A percentile compares a stretch with the other conserved stretches of the same genome.
Conservation (phyloP, 305 asterid genomes). For the Fraxinus sp. region DNA sequence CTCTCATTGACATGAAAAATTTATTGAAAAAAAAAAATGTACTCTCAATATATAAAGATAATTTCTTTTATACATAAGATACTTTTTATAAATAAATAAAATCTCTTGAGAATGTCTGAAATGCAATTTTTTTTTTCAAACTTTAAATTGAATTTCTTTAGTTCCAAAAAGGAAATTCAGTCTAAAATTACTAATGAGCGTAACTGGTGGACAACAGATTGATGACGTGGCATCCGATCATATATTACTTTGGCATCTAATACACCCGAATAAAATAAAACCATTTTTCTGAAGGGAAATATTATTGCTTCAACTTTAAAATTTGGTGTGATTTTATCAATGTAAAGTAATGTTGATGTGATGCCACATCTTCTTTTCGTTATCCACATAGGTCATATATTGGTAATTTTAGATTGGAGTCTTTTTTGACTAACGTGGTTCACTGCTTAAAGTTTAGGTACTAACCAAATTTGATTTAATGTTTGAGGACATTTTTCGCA, state of each 20-base stretch:
- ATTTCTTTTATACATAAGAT: neutral
- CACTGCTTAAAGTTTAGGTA: neutral
- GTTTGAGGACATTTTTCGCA: neutral
- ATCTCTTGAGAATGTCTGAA: too few relatives aligned
- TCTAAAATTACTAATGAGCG: neutral
- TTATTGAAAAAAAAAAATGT: neutral
- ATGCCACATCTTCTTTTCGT: neutral
- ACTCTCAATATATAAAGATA: neutral
- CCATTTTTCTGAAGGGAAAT: neutral
- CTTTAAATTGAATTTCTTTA: neutral
- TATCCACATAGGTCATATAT: neutral
- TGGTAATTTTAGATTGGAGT: neutral
- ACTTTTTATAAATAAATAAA: too few relatives aligned
- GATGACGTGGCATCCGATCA: neutral
- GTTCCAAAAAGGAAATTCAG: neutral
- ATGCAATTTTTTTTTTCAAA: neutral
- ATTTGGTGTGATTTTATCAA: neutral
- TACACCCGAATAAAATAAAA: neutral
- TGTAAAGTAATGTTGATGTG: neutral
- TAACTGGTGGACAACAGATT: neutral
- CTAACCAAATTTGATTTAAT: too few relatives aligned
- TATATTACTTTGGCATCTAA: neutral
- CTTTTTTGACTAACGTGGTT: neutral
- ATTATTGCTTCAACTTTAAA: neutral
- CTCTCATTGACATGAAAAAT: neutral